Percentiles rank a stretch among this genome's conserved stretches.
These are phyloP conservation scores for Amanita pallidorosea DNA, from an alignment of 768 basidiomycete genomes.

Conservation along the genomic window DNA sequence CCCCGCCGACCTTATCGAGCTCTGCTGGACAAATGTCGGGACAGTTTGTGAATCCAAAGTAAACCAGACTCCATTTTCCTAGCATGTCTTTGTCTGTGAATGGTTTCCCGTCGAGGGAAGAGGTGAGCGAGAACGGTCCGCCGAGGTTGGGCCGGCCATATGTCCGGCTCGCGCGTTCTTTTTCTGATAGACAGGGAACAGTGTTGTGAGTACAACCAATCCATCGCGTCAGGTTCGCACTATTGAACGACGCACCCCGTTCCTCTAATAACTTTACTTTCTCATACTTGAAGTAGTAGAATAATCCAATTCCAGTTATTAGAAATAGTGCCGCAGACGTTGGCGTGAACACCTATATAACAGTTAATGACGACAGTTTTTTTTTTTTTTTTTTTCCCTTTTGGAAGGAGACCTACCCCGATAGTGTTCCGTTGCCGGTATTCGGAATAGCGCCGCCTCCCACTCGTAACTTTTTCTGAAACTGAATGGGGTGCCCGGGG, in stretches of 20 bases:
- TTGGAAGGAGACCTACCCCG: constrained; percentile 16
- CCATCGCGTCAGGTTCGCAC: background rate
- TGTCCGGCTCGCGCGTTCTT: constrained; percentile 60
- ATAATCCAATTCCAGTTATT: constrained; percentile 71
- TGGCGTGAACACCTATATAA: constrained; percentile 83
- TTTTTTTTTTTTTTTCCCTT: background rate
- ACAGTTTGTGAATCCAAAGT: constrained; percentile 99
- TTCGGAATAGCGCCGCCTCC: constrained; percentile 15
- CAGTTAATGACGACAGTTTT: background rate
- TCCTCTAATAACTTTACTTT: constrained; percentile 70
- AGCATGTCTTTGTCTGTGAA: constrained; percentile 81
- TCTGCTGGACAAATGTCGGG: constrained; percentile 99
- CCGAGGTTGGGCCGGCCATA: constrained; percentile 85
- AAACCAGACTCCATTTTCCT: constrained; percentile 85
- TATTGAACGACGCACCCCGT: constrained; percentile 62
- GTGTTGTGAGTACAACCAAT: background rate
- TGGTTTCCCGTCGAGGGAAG: constrained; percentile 46
- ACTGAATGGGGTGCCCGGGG: background rate
- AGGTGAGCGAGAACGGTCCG: constrained; percentile 72
- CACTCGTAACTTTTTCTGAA: background rate
- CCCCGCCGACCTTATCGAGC: constrained; percentile 84
- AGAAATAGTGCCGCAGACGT: constrained; percentile 76
- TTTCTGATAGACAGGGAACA: constrained; percentile 32
- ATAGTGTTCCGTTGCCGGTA: constrained; percentile 21
- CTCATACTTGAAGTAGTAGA: constrained; percentile 82